Percentiles rank a stretch among this genome's conserved stretches.
phyloP scores from a whole-genome alignment of 2,329 filamentous ascomycete species.

The Raffaelea albimanens region DNA sequence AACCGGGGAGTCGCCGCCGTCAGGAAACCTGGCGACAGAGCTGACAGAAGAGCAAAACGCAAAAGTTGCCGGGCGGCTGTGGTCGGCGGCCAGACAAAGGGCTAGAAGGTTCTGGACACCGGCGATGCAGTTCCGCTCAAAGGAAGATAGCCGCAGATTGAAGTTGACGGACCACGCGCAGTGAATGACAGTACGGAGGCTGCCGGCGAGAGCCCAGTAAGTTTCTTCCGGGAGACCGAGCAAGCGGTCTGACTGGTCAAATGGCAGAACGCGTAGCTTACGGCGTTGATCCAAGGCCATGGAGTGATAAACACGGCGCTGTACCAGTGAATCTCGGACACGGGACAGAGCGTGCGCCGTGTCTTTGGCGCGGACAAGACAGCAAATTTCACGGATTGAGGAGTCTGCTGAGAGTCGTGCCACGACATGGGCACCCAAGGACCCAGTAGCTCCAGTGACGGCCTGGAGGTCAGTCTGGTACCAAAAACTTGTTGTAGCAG shows the following conservation, averaged over 20 bases:
- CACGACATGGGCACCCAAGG: constrained; percentile 51
- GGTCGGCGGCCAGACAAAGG: constrained; percentile 27
- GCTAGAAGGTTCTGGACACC: constrained; percentile 35
- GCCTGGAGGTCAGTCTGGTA: constrained; percentile 3
- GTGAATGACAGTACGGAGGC: constrained; percentile 34
- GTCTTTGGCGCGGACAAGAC: constrained; percentile 36
- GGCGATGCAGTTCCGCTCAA: constrained; percentile 33
- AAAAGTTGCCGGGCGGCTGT: constrained; percentile 29
- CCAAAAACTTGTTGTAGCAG: too few relatives aligned
- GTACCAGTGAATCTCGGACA: background rate
- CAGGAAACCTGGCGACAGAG: constrained; percentile 28
- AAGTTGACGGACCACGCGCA: constrained; percentile 48
- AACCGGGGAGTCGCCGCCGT: constrained; percentile 23
- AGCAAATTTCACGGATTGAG: constrained; percentile 42
- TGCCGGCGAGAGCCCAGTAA: constrained; percentile 3
- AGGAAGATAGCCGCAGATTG: constrained; percentile 36
- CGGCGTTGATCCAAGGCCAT: constrained; percentile 4
- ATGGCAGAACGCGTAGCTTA: constrained; percentile 27
- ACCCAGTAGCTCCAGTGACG: constrained; percentile 57
- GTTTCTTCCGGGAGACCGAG: constrained; percentile 18
- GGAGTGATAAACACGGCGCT: constrained; percentile 2
- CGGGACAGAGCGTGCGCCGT: constrained; percentile 14
- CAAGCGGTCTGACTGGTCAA: constrained; percentile 24
- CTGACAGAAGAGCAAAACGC: constrained; percentile 37
- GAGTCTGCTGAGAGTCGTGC: constrained; percentile 48